Evolutionary conservation across 306 rosid genomes (phyloP).

Genomic region (Crataegus laevigata): DNA sequence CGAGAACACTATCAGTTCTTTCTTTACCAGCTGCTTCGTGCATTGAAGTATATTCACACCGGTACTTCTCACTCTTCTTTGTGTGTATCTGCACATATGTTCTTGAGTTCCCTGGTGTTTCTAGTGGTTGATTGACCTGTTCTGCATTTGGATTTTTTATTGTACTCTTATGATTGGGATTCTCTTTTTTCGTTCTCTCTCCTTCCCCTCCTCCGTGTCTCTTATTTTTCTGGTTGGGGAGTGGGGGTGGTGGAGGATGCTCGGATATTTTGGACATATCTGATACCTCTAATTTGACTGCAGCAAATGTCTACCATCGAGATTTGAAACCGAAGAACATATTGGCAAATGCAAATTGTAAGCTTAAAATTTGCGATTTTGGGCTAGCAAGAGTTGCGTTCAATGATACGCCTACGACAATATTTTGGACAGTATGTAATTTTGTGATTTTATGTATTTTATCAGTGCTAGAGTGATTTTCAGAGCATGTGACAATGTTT

Average conservation of each 20-base stretch:
- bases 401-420: slow-evolving; percentile 76
- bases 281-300: slow-evolving; percentile 33
- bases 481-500: not conserved
- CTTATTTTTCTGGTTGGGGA: not conserved
- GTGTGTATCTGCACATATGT: not conserved
- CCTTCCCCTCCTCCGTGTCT: not conserved
- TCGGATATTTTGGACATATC: not conserved
- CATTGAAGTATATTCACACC: slow-evolving; percentile 85
- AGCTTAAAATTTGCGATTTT: slow-evolving; percentile 93
- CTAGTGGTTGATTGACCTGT: not conserved
- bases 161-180: not conserved
- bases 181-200: not conserved
- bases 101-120: not conserved
- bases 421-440: slow-evolving; percentile 86
- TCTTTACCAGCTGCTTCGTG: slow-evolving; percentile 93
- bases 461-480: not conserved
- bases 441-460: not conserved
- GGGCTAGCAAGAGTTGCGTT: slow-evolving; percentile 96
- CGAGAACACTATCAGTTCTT: slow-evolving; percentile 92
- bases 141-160: not conserved
- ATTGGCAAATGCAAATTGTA: slow-evolving; percentile 94
- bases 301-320: slow-evolving; percentile 96
- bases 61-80: slow-evolving; percentile 35
- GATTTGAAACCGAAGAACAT: slow-evolving; percentile 96
- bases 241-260: too few species aligned